phyloP scores from a whole-genome alignment of 1,139 yeast genomes.

The Taphrina wiesneri region DNA sequence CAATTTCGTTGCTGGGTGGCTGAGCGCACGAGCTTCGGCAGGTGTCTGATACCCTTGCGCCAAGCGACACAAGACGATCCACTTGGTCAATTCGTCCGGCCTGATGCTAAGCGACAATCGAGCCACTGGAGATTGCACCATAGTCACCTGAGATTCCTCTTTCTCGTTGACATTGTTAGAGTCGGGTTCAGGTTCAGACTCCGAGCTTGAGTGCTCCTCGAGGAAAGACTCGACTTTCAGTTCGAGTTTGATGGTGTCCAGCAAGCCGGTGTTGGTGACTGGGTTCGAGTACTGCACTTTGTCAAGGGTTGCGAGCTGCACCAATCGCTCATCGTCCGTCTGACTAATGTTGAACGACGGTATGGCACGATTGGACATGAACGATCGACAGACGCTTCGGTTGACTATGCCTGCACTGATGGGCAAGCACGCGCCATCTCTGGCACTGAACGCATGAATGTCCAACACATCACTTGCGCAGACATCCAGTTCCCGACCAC shows the following conservation, averaged over 20 bases:
- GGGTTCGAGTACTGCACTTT: slow-evolving; percentile 13
- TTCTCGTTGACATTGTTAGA: not conserved
- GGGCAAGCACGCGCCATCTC: not conserved
- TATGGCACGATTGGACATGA: slow-evolving; percentile 3
- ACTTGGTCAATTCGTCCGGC: slow-evolving; percentile 1
- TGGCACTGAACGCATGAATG: not conserved
- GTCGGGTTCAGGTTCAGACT: not conserved
- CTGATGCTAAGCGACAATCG: not conserved
- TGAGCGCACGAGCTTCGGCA: not conserved
- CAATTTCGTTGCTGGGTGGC: not conserved
- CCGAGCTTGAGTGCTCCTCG: not conserved
- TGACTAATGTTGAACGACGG: not conserved
- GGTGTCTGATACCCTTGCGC: slow-evolving; percentile 17
- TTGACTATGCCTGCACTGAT: slow-evolving; percentile 21
- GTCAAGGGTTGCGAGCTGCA: not conserved
- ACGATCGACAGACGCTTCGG: not conserved
- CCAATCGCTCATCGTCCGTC: not conserved
- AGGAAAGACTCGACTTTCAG: not conserved
- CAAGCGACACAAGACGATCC: slow-evolving; percentile 18
- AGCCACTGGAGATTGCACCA: not conserved
- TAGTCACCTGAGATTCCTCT: not conserved
- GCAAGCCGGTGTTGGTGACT: slow-evolving; percentile 10
- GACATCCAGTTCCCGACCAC: not conserved
- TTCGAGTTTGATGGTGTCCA: slow-evolving; percentile 7
- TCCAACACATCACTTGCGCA: not conserved